Base-by-base conservation (phyloP, 208 protist species). In the Crithidia sp. region DNA sequence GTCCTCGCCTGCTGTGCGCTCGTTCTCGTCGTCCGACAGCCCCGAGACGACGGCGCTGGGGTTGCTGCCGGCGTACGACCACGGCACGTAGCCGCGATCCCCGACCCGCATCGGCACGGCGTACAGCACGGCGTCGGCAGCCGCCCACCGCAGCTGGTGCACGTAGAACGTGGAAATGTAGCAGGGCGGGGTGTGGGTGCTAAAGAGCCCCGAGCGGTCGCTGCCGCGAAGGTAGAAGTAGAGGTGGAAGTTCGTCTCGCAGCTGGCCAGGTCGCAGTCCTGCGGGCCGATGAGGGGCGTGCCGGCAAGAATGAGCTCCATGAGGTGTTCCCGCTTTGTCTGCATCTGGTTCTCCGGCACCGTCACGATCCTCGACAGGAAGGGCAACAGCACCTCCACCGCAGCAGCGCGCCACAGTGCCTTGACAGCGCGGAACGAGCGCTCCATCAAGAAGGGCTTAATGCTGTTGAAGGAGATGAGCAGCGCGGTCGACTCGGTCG, bases 151-250 rank as follows among this genome's bases (percentile, higher is more conserved):
- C 58, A 94, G 70, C 65, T 86, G 76, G 58, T 74, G 76, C 39
- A 82, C 82, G 66, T 85, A 94, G 63, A 94, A 88, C 12, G 85
- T 81, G 8, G 89, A 92, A 75, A 94, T 73, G 65, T 89, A 86
- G 70, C 85, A 91, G 17, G 89, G 86, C 41, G 83, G 77, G 10
- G 86, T 88, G 84, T 92, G 81, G 60, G 66, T 57, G 56, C 74
- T 85, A 70, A 94, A 94, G 17, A 94, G 54, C 5, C 85, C 83
- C 5, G 67, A 80, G 71, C 67, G 71, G 71, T 94, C 89, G 41
- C 56, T 81, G 45, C 89, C 89, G 62, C 89, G 85, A 36, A 94
- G 75, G 60, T 94, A 94, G 71, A 94, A 94, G 72, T 84, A 90
- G 40, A 94, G 67, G 68, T 94, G 79, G 67, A 92, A 84, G 59